These are phyloP conservation scores for Carex parvula DNA, from an alignment of 176 grass and related monocot genomes.

Conservation along the genomic window DNA sequence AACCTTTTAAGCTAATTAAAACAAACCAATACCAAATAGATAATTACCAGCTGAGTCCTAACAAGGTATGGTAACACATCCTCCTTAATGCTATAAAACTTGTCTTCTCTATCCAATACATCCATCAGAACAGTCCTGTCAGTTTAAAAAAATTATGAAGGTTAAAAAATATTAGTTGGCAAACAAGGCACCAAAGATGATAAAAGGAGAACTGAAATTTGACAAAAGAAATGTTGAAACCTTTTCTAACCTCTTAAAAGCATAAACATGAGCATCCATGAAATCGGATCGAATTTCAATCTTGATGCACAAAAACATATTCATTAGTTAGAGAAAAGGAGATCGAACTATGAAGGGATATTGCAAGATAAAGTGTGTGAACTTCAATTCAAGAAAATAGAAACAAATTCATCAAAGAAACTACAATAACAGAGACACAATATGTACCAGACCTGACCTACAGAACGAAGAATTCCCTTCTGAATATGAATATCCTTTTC, in stretches of 20 bases:
- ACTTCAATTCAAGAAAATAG: background rate
- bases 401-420: constrained; percentile 3
- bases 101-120: constrained; percentile 71
- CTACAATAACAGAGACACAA: background rate
- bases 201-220: constrained; percentile 10
- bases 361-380: background rate
- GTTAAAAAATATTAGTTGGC: background rate
- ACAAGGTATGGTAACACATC: constrained; percentile 90
- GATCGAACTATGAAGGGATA: background rate
- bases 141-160: constrained; percentile 6
- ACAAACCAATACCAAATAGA: constrained; percentile 14
- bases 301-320: constrained; percentile 38
- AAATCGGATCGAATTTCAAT: constrained; percentile 97
- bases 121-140: constrained; percentile 75
- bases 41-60: constrained; percentile 79
- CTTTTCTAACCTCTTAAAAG: constrained; percentile 76
- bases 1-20: background rate
- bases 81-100: constrained; percentile 77
- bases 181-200: constrained; percentile 5
- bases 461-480: constrained; percentile 68
- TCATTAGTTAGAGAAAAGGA: constrained; percentile 25
- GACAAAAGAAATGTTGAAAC: constrained; percentile 7
- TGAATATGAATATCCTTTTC: constrained; percentile 75
- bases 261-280: constrained; percentile 98
- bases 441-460: constrained; percentile 59